phyloP scores from a whole-genome alignment of 2,329 filamentous ascomycete species.

The Blastomyces emzantsi region DNA sequence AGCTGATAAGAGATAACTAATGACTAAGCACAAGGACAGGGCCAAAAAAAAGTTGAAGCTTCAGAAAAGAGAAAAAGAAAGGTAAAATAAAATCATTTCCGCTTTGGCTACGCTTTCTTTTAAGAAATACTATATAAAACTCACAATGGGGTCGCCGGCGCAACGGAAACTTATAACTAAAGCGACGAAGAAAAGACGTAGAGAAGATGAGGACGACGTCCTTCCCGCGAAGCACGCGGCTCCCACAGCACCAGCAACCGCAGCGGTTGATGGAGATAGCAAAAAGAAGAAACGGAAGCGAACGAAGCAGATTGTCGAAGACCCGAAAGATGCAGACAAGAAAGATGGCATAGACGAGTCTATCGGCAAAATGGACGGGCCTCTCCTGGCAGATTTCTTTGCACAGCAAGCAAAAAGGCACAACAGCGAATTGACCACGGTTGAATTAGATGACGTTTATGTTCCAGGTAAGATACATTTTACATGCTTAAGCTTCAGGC shows the following conservation, averaged over 20 bases:
- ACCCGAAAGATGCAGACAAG: slow-evolving; percentile 42
- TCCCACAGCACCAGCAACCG: neutral
- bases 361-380: slow-evolving; percentile 72
- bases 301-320: slow-evolving; percentile 20
- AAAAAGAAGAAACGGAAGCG: slow-evolving; percentile 25
- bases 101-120: neutral
- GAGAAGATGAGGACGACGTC: slow-evolving; percentile 21
- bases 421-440: slow-evolving; percentile 66
- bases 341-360: slow-evolving; percentile 70
- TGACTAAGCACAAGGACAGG: neutral
- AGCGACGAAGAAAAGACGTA: slow-evolving; percentile 11
- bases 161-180: neutral
- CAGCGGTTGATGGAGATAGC: slow-evolving; percentile 11
- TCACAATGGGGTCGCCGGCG: neutral
- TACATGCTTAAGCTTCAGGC: neutral
- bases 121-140: neutral
- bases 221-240: neutral
- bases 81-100: neutral
- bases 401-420: slow-evolving; percentile 70
- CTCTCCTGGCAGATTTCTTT: slow-evolving; percentile 75
- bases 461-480: slow-evolving; percentile 55
- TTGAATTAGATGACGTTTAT: slow-evolving; percentile 76
- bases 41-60: slow-evolving; percentile 1
- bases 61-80: neutral
- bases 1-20: neutral